A percentile compares a stretch with the other conserved stretches of the same genome.
These are phyloP conservation scores for Rhodotorula sp. DNA, from an alignment of 1,284 basidiomycete species.

Conservation along the genomic window DNA sequence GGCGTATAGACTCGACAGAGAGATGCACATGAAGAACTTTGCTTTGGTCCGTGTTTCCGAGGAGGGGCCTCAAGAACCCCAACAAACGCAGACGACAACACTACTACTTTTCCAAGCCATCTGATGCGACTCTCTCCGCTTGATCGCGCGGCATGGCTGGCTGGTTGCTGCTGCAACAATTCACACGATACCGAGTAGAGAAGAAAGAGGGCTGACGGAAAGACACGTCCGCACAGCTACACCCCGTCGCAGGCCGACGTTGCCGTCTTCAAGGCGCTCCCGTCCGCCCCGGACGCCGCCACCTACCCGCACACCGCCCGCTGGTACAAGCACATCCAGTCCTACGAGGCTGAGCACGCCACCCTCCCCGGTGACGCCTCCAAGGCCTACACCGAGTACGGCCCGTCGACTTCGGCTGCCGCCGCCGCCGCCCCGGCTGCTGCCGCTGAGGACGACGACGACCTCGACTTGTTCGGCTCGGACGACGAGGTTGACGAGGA, in stretches of 20 bases:
- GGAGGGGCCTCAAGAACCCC: conserved; percentile 85
- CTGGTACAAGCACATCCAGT: conserved; percentile 93
- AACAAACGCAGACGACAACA: conserved; percentile 70
- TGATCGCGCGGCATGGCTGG: not conserved
- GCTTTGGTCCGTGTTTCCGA: conserved; percentile 99
- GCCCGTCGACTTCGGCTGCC: conserved; percentile 45
- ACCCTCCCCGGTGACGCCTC: conserved; percentile 79
- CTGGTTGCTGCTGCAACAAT: not conserved
- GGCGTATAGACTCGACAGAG: not conserved
- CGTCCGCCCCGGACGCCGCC: conserved; percentile 63
- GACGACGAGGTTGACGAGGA: conserved; percentile 89
- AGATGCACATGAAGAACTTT: conserved; percentile 63
- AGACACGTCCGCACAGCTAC: conserved; percentile 60
- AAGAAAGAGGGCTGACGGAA: not conserved
- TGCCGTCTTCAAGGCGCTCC: conserved; percentile 78
- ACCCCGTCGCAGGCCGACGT: conserved; percentile 96
- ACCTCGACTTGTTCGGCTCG: conserved; percentile 87
- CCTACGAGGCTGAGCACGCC: conserved; percentile 74
- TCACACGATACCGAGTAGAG: not conserved
- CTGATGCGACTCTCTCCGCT: conserved; percentile 60
- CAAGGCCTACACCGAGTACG: conserved; percentile 60
- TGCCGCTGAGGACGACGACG: conserved; percentile 61
- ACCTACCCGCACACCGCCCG: conserved; percentile 75
- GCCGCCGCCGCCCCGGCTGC: conserved; percentile 55
- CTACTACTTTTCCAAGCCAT: conserved; percentile 66